phyloP scores from a whole-genome alignment of 805 yeast genomes.

The Hanseniaspora mollemarum region DNA sequence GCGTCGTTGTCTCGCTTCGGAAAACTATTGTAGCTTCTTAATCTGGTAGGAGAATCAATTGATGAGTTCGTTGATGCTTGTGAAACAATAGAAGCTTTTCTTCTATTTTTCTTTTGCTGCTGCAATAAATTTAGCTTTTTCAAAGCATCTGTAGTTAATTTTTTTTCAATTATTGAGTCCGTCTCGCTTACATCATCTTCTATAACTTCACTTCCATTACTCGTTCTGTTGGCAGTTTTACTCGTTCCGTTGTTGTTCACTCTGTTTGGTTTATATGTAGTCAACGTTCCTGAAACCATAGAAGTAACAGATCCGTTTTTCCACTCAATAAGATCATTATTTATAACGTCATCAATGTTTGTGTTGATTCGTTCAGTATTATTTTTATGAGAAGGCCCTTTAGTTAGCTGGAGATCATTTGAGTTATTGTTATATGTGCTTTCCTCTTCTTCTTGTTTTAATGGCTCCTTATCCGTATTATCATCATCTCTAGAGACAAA shows the following conservation, averaged over 20 bases:
- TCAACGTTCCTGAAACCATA: slow-evolving; percentile 16
- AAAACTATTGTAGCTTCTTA: slow-evolving; percentile 8
- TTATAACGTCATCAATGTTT: slow-evolving; percentile 4
- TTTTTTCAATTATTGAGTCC: slow-evolving; percentile 22
- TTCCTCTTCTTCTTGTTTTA: neutral
- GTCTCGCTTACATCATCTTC: slow-evolving; percentile 25
- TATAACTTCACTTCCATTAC: slow-evolving; percentile 16
- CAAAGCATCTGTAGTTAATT: slow-evolving; percentile 34
- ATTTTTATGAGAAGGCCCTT: neutral
- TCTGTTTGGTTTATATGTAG: slow-evolving; percentile 15
- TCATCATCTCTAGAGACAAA: slow-evolving; percentile 9
- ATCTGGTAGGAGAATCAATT: slow-evolving; percentile 8
- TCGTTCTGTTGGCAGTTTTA: neutral
- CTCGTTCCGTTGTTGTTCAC: neutral
- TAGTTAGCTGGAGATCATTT: neutral
- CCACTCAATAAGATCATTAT: slow-evolving; percentile 17
- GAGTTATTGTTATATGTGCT: neutral
- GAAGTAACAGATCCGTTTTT: slow-evolving; percentile 17
- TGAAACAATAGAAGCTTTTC: slow-evolving; percentile 10
- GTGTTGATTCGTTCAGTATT: neutral
- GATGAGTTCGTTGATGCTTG: slow-evolving; percentile 11
- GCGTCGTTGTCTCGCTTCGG: slow-evolving; percentile 17
- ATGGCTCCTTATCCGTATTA: neutral
- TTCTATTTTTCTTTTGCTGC: slow-evolving; percentile 8
- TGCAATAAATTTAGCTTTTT: slow-evolving; percentile 29